Percentiles rank a stretch among this genome's conserved stretches.
Evolutionary conservation across 2,329 filamentous ascomycete genomes (phyloP).

Genomic region (Purpureocillium lavendulum): DNA sequence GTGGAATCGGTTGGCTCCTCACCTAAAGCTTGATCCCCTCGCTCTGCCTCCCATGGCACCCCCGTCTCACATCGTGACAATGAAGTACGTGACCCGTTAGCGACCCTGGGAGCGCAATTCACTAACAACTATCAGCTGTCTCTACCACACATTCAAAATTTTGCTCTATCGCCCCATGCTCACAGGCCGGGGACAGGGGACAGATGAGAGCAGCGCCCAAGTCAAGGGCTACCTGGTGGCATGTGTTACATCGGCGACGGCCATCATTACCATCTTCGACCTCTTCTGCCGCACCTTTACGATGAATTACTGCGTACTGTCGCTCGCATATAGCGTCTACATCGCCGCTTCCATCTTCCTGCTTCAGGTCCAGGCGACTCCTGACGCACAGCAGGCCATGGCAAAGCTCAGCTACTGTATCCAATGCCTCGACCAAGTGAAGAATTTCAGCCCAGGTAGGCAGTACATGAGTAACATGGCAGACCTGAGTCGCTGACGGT

Average conservation of each 20-base stretch:
- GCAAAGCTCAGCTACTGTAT: slow-evolving; percentile 48
- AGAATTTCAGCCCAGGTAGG: slow-evolving; percentile 43
- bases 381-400: slow-evolving; percentile 41
- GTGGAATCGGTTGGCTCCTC: slow-evolving; percentile 47
- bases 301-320: slow-evolving; percentile 48
- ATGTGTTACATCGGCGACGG: slow-evolving; percentile 49
- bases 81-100: slow-evolving; percentile 36
- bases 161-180: slow-evolving; percentile 48
- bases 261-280: slow-evolving; percentile 53
- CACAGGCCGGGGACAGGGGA: slow-evolving; percentile 24
- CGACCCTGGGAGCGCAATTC: too few relatives aligned
- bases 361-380: slow-evolving; percentile 49
- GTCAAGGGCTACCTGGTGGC: slow-evolving; percentile 43
- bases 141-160: slow-evolving; percentile 54
- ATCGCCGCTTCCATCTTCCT: slow-evolving; percentile 54
- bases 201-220: slow-evolving; percentile 21
- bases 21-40: slow-evolving; percentile 40
- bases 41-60: slow-evolving; percentile 43
- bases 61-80: slow-evolving; percentile 50
- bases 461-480: not conserved
- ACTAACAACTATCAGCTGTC: slow-evolving; percentile 30
- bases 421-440: slow-evolving; percentile 42
- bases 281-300: slow-evolving; percentile 50
- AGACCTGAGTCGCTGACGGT: slow-evolving; percentile 5
- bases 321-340: slow-evolving; percentile 51